Conservation (phyloP, 768 basidiomycete species). For the Aureoboletus auriporus region DNA sequence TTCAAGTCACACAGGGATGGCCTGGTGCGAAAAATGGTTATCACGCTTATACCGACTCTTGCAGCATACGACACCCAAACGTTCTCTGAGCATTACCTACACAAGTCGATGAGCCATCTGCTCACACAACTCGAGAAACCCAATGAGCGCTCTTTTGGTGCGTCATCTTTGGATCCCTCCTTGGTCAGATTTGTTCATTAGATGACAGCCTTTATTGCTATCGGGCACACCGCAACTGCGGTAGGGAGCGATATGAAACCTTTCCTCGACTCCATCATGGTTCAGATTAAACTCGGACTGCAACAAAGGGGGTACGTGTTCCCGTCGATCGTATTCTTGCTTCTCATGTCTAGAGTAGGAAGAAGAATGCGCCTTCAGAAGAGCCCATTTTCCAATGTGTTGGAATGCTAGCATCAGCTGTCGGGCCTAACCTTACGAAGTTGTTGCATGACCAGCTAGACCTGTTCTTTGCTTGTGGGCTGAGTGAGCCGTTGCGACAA, state of each 20-base stretch:
- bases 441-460: slow-evolving; percentile 95
- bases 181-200: not conserved
- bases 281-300: slow-evolving; percentile 84
- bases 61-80: slow-evolving; percentile 92
- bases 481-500: slow-evolving; percentile 84
- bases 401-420: slow-evolving; percentile 91
- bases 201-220: slow-evolving; percentile 82
- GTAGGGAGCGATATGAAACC: slow-evolving; percentile 94
- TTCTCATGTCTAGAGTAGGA: slow-evolving; percentile 34
- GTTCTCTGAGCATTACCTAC: slow-evolving; percentile 87
- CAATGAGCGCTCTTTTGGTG: slow-evolving; percentile 83
- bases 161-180: slow-evolving; percentile 10
- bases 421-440: slow-evolving; percentile 94
- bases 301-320: slow-evolving; percentile 72
- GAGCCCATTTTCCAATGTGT: slow-evolving; percentile 98
- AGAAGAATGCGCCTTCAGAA: slow-evolving; percentile 90
- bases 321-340: not conserved
- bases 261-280: slow-evolving; percentile 89
- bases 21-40: slow-evolving; percentile 89
- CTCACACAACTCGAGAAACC: slow-evolving; percentile 86
- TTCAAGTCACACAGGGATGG: slow-evolving; percentile 86
- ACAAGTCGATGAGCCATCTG: slow-evolving; percentile 92
- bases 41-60: slow-evolving; percentile 91
- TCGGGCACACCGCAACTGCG: slow-evolving; percentile 90
- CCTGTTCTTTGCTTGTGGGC: slow-evolving; percentile 90